Percentiles rank a stretch among this genome's conserved stretches.
Evolutionary conservation across 225 moss, liverwort and hornwort species (phyloP).

Genomic region (Asterella californica): DNA sequence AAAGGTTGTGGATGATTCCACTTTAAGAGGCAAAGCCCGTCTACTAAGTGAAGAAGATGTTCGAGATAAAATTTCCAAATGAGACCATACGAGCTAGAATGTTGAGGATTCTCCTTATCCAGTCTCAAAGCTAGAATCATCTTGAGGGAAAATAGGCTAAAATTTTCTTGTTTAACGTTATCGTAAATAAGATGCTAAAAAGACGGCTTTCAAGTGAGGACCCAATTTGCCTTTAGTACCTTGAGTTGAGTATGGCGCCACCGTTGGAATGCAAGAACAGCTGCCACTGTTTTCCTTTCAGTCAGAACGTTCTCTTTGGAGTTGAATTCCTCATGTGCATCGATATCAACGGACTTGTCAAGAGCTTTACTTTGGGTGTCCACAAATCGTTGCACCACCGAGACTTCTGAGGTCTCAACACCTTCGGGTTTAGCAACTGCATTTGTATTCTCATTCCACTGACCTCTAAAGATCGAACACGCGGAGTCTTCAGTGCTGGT

Average conservation of each 20-base stretch:
- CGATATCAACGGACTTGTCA: slow-evolving; percentile 12
- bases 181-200: not conserved
- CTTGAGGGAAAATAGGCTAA: no score
- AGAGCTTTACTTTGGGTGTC: slow-evolving; percentile 29
- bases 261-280: slow-evolving; percentile 78
- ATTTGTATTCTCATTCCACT: slow-evolving; percentile 24
- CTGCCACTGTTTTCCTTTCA: slow-evolving; percentile 40
- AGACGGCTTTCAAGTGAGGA: not conserved
- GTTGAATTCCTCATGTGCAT: not conserved
- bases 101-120: no score
- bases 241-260: slow-evolving; percentile 91
- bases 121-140: no score
- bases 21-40: no score
- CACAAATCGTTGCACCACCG: slow-evolving; percentile 28
- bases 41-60: no score
- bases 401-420: slow-evolving; percentile 28
- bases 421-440: slow-evolving; percentile 13
- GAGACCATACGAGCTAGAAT: no score
- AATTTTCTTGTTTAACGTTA: no score
- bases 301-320: slow-evolving; percentile 16
- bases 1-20: no score
- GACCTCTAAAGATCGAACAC: slow-evolving; percentile 18
- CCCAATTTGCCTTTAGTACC: slow-evolving; percentile 29
- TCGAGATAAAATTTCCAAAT: no score
- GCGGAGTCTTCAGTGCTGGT: slow-evolving; percentile 25